These are phyloP conservation scores for Microdochium paspali DNA, from an alignment of 2,329 filamentous ascomycete species.

Conservation along the genomic window DNA sequence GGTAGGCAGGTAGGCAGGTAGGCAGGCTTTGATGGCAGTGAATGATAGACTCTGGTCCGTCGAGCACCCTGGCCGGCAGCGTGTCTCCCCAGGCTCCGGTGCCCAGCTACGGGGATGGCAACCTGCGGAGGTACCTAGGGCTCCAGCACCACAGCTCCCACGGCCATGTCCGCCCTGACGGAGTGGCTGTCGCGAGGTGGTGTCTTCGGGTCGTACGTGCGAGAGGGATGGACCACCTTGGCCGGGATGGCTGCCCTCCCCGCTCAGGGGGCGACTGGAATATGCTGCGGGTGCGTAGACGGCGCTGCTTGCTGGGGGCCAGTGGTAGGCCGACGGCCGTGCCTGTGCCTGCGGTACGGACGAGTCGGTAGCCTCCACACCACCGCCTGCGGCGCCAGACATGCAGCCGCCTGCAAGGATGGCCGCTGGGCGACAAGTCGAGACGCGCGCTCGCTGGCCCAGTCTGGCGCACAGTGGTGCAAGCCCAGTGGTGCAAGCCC, in stretches of 20 bases:
- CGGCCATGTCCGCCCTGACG: not conserved
- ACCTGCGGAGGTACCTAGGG: not conserved
- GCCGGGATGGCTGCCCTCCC: not conserved
- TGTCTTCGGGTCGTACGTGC: not conserved
- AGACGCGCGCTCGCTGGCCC: not conserved
- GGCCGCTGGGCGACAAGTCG: not conserved
- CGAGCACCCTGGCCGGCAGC: not conserved
- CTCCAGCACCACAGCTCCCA: not conserved
- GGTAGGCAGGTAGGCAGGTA: too few relatives aligned
- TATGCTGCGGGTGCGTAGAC: not conserved
- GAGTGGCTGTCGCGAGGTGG: not conserved
- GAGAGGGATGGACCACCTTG: not conserved
- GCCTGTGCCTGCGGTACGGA: not conserved
- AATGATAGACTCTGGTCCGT: not conserved
- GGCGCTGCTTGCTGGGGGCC: not conserved
- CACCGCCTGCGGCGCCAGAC: not conserved
- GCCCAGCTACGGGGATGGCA: too few relatives aligned
- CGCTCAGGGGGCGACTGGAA: slow-evolving; percentile 1
- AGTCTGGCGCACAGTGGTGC: not conserved
- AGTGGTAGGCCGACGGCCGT: not conserved
- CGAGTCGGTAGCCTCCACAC: not conserved
- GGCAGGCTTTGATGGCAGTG: not conserved
- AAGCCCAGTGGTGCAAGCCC: not conserved
- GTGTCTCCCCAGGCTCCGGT: too few relatives aligned
- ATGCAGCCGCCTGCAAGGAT: not conserved